Evolutionary conservation across 2,329 filamentous ascomycete species (phyloP).

Genomic region (Sporothrix pallida): DNA sequence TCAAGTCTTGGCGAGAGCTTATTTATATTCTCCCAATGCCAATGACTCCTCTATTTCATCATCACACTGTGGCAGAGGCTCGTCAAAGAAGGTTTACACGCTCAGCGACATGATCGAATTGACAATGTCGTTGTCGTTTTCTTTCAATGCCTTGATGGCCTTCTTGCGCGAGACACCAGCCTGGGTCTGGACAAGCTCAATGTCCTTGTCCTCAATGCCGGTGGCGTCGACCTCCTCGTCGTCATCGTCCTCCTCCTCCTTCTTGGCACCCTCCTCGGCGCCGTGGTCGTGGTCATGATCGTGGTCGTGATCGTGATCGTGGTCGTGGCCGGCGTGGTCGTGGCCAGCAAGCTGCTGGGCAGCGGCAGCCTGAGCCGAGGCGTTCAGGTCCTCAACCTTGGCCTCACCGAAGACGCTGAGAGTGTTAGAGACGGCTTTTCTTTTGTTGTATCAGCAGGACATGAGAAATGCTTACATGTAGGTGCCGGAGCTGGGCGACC

Average conservation of each 20-base stretch:
- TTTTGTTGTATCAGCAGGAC: neutral
- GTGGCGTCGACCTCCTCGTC: constrained; percentile 94
- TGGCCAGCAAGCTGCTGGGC: constrained; percentile 88
- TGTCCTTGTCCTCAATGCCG: constrained; percentile 98
- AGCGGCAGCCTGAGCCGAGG: constrained; percentile 92
- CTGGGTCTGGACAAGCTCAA: constrained; percentile 98
- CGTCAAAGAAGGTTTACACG: constrained; percentile 59
- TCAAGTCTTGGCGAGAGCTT: neutral
- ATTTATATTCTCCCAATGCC: neutral
- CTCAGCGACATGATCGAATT: constrained; percentile 99
- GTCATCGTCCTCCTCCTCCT: constrained; percentile 84
- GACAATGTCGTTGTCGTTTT: constrained; percentile 99
- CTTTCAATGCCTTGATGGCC: constrained; percentile 96
- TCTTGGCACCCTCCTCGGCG: constrained; percentile 69
- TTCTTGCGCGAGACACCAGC: constrained; percentile 97
- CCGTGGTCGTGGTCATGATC: constrained; percentile 56
- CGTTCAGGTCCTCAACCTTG: constrained; percentile 99
- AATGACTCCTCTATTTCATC: neutral
- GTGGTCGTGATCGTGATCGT: constrained; percentile 61
- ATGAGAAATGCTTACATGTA: constrained; percentile 79
- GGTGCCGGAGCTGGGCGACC: constrained; percentile 98
- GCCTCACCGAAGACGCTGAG: constrained; percentile 97
- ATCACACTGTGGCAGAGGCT: neutral
- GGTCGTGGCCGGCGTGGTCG: constrained; percentile 75
- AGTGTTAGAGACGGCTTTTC: too few species aligned